Percentiles rank a stretch among this genome's conserved stretches.
These are phyloP conservation scores for Euphorbia tirucalli DNA, from an alignment of 345 rosid species.

Conservation along the genomic window DNA sequence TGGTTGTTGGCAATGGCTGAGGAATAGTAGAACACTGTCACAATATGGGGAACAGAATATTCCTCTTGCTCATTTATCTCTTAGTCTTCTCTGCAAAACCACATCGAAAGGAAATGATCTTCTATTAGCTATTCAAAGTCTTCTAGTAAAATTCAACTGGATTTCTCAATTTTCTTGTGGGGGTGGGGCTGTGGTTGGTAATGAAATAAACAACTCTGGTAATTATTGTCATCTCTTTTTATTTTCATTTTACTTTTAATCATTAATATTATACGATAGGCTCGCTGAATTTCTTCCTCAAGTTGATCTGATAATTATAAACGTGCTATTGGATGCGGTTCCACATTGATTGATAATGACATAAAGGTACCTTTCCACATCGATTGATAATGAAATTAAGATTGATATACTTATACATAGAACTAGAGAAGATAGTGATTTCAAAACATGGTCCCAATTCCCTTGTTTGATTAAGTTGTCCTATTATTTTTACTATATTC, in stretches of 20 bases:
- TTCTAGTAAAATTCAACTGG: background rate
- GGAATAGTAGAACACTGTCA: background rate
- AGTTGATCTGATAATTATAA: too few relatives aligned
- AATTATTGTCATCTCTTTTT: background rate
- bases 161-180: too few relatives aligned
- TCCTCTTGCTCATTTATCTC: background rate
- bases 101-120: background rate
- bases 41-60: background rate
- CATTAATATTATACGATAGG: too few relatives aligned
- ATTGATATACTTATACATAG: too few relatives aligned
- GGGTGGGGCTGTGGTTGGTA: too few relatives aligned
- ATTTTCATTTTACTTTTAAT: background rate
- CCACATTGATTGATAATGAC: background rate
- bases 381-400: too few relatives aligned
- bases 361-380: too few relatives aligned
- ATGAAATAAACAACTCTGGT: background rate
- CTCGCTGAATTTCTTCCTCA: too few relatives aligned
- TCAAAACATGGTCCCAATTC: background rate
- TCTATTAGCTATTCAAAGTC: background rate
- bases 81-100: background rate
- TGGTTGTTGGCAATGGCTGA: too few relatives aligned
- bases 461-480: too few relatives aligned
- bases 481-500: too few relatives aligned
- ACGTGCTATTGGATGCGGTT: background rate
- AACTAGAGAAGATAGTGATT: background rate